Conservation (phyloP, 192 early-diverging fungal species). For the Entophlyctis helioformis region DNA sequence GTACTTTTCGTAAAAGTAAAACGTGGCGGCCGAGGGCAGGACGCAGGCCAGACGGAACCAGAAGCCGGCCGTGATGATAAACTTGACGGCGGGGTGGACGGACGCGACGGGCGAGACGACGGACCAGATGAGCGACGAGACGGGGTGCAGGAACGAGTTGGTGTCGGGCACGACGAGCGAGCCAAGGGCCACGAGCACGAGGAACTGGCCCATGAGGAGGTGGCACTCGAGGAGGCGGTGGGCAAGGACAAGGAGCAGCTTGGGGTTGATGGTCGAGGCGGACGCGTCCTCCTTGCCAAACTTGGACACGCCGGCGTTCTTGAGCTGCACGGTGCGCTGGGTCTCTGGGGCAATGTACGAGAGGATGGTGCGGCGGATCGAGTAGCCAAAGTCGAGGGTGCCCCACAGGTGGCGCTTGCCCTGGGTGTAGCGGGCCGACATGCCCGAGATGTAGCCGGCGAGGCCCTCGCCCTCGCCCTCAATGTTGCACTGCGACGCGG, state of each 20-base stretch:
- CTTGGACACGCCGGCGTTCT: constrained; percentile 13
- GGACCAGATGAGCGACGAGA: constrained; percentile 17
- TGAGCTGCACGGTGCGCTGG: constrained; percentile 11
- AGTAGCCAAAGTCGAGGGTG: constrained; percentile 56
- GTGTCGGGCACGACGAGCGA: constrained; percentile 17
- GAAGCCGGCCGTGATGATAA: constrained; percentile 12
- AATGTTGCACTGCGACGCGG: constrained; percentile 49
- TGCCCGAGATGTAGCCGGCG: constrained; percentile 32
- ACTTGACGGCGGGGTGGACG: constrained; percentile 21
- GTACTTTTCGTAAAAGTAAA: constrained; percentile 38
- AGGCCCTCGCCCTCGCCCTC: constrained; percentile 42
- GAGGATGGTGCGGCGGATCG: constrained; percentile 25
- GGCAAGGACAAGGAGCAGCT: constrained; percentile 7
- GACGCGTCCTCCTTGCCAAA: constrained; percentile 14
- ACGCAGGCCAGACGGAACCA: constrained; percentile 23
- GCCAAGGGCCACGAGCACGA: constrained; percentile 17
- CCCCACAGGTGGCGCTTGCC: constrained; percentile 64
- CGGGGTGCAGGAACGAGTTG: constrained; percentile 6
- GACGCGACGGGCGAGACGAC: constrained; percentile 3
- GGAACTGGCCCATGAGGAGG: constrained; percentile 31
- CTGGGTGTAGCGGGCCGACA: constrained; percentile 54
- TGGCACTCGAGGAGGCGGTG: constrained; percentile 35
- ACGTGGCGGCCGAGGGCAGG: constrained; percentile 25
- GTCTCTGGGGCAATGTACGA: constrained; percentile 11
- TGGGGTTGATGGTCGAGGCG: constrained; percentile 4